These are phyloP conservation scores for Viridothelium virens DNA, from an alignment of 495 filamentous ascomycete genomes.

Conservation along the genomic window DNA sequence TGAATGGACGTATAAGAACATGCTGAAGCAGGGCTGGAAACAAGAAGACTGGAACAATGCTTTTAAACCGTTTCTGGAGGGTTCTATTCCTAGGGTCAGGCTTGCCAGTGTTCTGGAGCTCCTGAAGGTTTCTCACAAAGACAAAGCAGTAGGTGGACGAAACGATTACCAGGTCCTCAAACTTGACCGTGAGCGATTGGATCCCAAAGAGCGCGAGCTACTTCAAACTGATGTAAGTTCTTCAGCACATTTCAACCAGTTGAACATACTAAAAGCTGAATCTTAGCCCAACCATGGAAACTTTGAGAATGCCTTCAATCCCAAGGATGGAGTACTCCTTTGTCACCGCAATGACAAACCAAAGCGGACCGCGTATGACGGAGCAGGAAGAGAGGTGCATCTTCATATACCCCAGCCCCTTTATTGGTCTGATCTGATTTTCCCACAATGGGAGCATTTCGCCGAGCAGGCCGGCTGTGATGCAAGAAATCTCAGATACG, in stretches of 20 bases:
- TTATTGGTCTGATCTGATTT: conserved; percentile 7
- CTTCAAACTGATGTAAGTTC: not conserved
- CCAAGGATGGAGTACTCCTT: conserved; percentile 8
- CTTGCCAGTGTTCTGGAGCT: not conserved
- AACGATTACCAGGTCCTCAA: not conserved
- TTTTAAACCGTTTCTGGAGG: not conserved
- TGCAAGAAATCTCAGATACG: conserved; percentile 4
- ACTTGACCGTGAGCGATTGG: conserved; percentile 2
- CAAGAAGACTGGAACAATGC: conserved; percentile 8
- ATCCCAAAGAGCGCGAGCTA: not conserved
- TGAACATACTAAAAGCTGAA: conserved; percentile 1
- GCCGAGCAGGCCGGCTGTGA: conserved; percentile 3
- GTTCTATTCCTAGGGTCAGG: not conserved
- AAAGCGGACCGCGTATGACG: not conserved
- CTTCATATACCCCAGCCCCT: not conserved
- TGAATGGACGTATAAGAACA: conserved; percentile 4
- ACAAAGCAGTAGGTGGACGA: not conserved
- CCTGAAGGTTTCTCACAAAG: conserved; percentile 5
- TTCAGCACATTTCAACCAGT: not conserved
- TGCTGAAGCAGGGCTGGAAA: conserved; percentile 2
- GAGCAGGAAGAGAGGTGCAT: not conserved
- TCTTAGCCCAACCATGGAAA: not conserved
- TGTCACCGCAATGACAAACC: conserved; percentile 9
- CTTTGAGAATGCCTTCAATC: conserved; percentile 9
- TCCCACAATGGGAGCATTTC: conserved; percentile 9